Conservation (phyloP, 176 grass and related monocot genomes). For the Oryza brachyantha region DNA sequence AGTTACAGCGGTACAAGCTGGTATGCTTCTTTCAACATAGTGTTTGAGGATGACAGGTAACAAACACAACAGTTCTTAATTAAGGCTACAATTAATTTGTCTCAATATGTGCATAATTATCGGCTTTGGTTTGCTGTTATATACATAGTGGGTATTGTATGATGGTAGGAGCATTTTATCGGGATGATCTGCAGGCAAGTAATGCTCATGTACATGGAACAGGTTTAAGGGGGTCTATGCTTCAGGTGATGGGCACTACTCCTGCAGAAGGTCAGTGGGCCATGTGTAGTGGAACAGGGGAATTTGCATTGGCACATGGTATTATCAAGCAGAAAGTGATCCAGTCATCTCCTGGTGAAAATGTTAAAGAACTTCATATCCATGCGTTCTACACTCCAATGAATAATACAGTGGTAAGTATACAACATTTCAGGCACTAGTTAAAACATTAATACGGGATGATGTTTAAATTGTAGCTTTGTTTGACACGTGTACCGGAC, state of each 20-base stretch:
- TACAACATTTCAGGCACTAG: no score
- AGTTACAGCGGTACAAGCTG: background rate
- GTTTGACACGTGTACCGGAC: no score
- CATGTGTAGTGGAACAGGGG: background rate
- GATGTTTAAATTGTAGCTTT: no score
- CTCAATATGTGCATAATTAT: no score
- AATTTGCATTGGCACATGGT: constrained; percentile 13
- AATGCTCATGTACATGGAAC: background rate
- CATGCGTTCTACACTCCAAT: constrained; percentile 3
- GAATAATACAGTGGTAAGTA: background rate
- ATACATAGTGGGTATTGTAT: no score
- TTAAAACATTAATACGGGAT: no score
- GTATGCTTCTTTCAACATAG: constrained; percentile 1
- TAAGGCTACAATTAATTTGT: no score
- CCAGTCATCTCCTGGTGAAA: background rate
- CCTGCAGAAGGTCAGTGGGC: background rate
- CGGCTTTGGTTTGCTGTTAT: no score
- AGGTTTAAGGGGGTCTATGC: constrained; percentile 1
- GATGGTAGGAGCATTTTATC: no score
- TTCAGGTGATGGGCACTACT: background rate
- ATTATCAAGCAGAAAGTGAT: constrained; percentile 4
- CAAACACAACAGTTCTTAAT: no score
- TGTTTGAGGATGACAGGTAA: constrained; percentile 7
- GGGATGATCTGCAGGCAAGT: no score
- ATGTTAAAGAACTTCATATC: background rate